Evolutionary conservation across 306 rosid species (phyloP).

Genomic region (Pachyrhizus erosus): DNA sequence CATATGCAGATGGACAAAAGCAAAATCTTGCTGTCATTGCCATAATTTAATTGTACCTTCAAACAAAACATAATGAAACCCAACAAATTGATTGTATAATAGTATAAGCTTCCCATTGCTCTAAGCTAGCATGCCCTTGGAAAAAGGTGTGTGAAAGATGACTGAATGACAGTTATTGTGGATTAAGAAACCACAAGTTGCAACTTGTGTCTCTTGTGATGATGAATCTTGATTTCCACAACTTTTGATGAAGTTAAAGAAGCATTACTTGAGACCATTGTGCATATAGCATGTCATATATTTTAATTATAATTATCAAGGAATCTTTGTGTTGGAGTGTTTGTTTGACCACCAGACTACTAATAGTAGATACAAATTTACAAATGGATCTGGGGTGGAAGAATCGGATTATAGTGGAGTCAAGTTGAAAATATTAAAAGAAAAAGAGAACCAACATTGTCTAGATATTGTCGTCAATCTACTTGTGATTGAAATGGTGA

Average conservation of each 20-base stretch:
- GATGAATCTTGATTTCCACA: constrained; percentile 20
- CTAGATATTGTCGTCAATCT: background rate
- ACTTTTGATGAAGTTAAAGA: background rate
- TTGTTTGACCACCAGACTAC: background rate
- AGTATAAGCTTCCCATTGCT: background rate
- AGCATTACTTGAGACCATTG: constrained; percentile 14
- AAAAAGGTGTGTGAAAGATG: background rate
- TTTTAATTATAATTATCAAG: background rate
- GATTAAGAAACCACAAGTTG: background rate
- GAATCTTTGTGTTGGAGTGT: background rate
- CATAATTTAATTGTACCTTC: constrained; percentile 7
- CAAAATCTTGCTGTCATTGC: background rate
- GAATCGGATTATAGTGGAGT: background rate
- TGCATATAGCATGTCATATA: background rate
- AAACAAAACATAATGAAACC: background rate
- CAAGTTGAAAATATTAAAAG: background rate
- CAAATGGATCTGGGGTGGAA: background rate
- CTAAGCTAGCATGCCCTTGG: background rate
- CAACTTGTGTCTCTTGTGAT: constrained; percentile 25
- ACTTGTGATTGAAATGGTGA: background rate
- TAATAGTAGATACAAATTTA: background rate
- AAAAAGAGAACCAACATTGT: background rate
- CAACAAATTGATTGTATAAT: background rate
- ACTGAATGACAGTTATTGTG: background rate
- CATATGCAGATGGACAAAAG: constrained; percentile 25